Conservation (phyloP, 192 early-diverging fungal genomes). For the Entomortierella beljakovae region DNA sequence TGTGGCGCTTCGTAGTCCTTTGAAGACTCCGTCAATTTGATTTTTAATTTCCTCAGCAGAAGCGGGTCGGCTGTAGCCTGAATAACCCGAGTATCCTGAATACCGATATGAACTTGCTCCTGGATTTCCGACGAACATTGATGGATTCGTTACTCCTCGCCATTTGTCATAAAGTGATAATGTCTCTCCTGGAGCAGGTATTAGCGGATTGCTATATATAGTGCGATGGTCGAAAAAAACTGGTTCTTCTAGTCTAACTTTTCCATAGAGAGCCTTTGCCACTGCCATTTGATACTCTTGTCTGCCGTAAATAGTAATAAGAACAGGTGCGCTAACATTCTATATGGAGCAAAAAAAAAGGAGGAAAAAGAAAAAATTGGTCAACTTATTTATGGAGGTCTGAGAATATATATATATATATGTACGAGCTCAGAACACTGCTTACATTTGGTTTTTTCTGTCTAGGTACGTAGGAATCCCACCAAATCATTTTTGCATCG, state of each 20-base stretch:
- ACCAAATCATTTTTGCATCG: conserved; percentile 52
- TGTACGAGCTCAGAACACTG: conserved; percentile 3
- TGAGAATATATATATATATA: too few species aligned
- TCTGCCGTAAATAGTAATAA: conserved; percentile 49
- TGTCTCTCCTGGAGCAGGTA: conserved; percentile 33
- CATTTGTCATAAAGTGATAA: conserved; percentile 38
- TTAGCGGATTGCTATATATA: conserved; percentile 45
- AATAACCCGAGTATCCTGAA: conserved; percentile 31
- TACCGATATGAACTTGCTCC: conserved; percentile 8
- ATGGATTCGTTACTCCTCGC: conserved; percentile 29
- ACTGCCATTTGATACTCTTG: conserved; percentile 34
- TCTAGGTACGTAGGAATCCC: conserved; percentile 41
- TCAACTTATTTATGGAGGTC: not conserved
- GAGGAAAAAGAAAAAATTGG: not conserved
- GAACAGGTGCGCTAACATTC: conserved; percentile 50
- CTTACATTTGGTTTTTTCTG: conserved; percentile 38
- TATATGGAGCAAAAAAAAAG: conserved; percentile 6
- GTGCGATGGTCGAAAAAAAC: conserved; percentile 45
- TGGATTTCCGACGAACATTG: conserved; percentile 3
- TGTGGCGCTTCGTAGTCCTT: conserved; percentile 60
- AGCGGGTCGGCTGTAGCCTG: conserved; percentile 19
- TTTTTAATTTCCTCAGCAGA: conserved; percentile 56
- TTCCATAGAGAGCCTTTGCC: conserved; percentile 42
- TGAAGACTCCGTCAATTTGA: conserved; percentile 72
- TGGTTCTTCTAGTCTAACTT: conserved; percentile 41